Evolutionary conservation across 768 basidiomycete genomes (phyloP).

Genomic region (Tylopilus plumbeoviolaceoides): DNA sequence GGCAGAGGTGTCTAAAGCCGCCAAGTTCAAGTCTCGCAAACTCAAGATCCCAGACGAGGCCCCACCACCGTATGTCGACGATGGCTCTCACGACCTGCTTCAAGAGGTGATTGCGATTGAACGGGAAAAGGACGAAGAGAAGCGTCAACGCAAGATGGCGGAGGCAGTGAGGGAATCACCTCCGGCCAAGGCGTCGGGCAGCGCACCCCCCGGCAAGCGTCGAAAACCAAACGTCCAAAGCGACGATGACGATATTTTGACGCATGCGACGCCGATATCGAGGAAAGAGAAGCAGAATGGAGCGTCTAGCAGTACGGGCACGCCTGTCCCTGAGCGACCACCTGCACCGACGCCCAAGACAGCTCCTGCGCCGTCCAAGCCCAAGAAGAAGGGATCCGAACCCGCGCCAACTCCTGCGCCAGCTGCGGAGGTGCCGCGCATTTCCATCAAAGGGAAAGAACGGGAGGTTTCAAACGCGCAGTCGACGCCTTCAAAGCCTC

Average conservation of each 20-base stretch:
- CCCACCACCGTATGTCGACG: slow-evolving; percentile 68
- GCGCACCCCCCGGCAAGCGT: slow-evolving; percentile 47
- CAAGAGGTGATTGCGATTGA: slow-evolving; percentile 83
- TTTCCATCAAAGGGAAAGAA: slow-evolving; percentile 72
- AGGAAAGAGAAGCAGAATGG: slow-evolving; percentile 45
- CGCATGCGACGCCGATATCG: slow-evolving; percentile 51
- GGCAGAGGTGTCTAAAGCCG: slow-evolving; percentile 31
- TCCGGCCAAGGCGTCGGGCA: slow-evolving; percentile 34
- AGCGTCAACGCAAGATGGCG: slow-evolving; percentile 40
- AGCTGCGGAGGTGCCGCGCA: slow-evolving; percentile 28
- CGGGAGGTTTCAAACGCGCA: slow-evolving; percentile 44
- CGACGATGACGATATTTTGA: slow-evolving; percentile 59
- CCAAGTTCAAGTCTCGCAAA: slow-evolving; percentile 41
- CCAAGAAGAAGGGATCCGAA: slow-evolving; percentile 42
- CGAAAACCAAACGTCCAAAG: slow-evolving; percentile 48
- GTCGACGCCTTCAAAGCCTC: slow-evolving; percentile 37
- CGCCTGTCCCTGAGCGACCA: slow-evolving; percentile 38
- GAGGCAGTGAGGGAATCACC: slow-evolving; percentile 39
- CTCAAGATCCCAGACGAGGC: slow-evolving; percentile 44
- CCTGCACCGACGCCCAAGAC: slow-evolving; percentile 24
- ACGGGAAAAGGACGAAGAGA: slow-evolving; percentile 55
- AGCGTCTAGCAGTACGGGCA: slow-evolving; percentile 37
- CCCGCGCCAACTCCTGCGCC: slow-evolving; percentile 18
- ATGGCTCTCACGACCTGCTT: slow-evolving; percentile 76
- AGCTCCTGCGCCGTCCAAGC: slow-evolving; percentile 28